Evolutionary conservation across 352 stramenopile species (phyloP).

Genomic region (Phytopythium vexans): DNA sequence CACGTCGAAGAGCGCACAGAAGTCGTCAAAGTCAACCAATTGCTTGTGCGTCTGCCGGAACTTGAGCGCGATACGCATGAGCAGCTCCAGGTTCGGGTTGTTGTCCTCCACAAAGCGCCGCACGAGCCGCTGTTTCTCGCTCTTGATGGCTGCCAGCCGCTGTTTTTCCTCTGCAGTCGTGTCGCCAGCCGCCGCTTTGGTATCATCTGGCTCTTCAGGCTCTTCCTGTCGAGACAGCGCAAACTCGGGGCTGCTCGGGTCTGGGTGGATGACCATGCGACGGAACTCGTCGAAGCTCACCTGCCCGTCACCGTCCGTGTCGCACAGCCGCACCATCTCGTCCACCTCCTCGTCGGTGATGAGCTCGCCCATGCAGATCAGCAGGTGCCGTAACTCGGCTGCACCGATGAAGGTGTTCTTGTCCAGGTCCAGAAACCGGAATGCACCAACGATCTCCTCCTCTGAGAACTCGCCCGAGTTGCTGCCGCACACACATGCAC

Average conservation of each 20-base stretch:
- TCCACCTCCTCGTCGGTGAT: constrained; percentile 94
- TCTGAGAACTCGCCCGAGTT: constrained; percentile 87
- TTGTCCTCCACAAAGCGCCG: constrained; percentile 69
- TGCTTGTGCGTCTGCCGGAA: constrained; percentile 61
- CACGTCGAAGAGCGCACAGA: constrained; percentile 82
- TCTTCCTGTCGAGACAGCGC: constrained; percentile 26
- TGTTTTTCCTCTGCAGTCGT: constrained; percentile 49
- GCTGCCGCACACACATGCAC: constrained; percentile 6
- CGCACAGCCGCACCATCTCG: constrained; percentile 92
- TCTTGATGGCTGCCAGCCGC: constrained; percentile 53
- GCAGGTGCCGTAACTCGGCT: constrained; percentile 89
- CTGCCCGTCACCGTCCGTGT: constrained; percentile 91
- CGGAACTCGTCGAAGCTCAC: constrained; percentile 92
- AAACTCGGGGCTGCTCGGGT: constrained; percentile 84
- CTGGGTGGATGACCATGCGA: constrained; percentile 86
- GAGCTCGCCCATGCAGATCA: constrained; percentile 95
- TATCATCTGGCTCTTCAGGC: constrained; percentile 16
- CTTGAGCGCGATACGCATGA: constrained; percentile 52
- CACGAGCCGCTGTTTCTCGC: constrained; percentile 71
- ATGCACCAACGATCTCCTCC: constrained; percentile 89
- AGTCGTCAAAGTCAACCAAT: constrained; percentile 67
- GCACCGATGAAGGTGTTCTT: constrained; percentile 93
- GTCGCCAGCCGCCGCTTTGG: constrained; percentile 27
- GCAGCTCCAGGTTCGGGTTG: constrained; percentile 54
- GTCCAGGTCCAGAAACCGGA: constrained; percentile 93